Evolutionary conservation across 176 grass and related monocot species (phyloP), one percentile per base, ranked within the genome.

Genomic region (Zoysia japonica): DNA sequence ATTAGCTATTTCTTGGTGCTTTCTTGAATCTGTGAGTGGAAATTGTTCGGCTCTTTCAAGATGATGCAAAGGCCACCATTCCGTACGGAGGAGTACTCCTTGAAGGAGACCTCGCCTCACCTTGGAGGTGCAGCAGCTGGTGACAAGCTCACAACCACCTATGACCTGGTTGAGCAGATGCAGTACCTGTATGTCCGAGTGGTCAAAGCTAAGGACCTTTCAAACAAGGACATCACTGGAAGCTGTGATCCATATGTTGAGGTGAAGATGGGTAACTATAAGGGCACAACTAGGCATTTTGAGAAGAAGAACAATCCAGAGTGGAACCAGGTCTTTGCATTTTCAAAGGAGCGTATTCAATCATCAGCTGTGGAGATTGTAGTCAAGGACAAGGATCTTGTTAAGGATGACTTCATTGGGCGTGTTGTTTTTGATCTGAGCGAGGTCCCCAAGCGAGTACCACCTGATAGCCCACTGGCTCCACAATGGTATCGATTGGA

Each of bases 121-220:
- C 89, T 91, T 71, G 89, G 89, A 47, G 89, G 86, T 13, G 38
- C 68, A 71, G 81, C 86, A 79, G 62, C 72, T 11, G 89, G 89
- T 67, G 90, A 92, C 71, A 92, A 92, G 71, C 90, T 80, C 79
- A 92, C 90, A 0, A 88, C 79, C 71, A 92, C 90, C 46, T 92
- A 92, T 83, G 90, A 92, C 46, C 76, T 92, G 65, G 90, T 92
- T 39, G 90, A 92, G 75, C 90, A 92, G 83, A 92, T 92, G 90
- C 90, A 92, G 35, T 92, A 92, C 75, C 90, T 92, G 15, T 92
- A 92, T 67, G 90, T 92, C 51, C 79, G 90, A 51, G 90, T 92
- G 11, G 90, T 92, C 44, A 92, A 92, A 80, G 90, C 86, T 0
- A 92, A 83, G 64, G 90, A 92, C 14, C 90, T 92, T 65, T 86